Base-by-base conservation (phyloP, 441 rosid genomes). In the Euphorbia celastroides region DNA sequence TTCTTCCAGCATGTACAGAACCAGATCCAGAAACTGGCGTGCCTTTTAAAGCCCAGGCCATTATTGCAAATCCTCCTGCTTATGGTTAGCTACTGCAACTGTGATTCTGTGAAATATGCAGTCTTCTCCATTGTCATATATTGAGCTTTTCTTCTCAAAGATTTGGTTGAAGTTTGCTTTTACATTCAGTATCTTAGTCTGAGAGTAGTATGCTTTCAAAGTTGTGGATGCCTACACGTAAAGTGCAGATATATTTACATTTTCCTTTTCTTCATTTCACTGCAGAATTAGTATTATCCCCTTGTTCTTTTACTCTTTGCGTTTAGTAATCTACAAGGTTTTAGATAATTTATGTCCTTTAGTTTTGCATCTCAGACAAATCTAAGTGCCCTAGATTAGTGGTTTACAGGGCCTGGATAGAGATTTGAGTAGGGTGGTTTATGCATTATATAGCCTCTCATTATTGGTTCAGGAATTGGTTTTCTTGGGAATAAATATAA, bases 41-140 rank as follows among this genome's bases (percentile, higher is more conserved):
- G 59, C 76, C 86, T 69, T 94, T 92, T 76, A 82, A 82, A 89
- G 97, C 98, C 67, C 98, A 94, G 78, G 99, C 99, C 61, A 87
- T 94, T 60, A 92, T 94, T 68, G 97, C 99, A 75, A 94, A 94
- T 70, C 99, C 99, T 64, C 98, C 98, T 60, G 97, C 98, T 25
- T 94, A 92, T 77, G 96, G 96, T 89, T 65, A 80, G 88, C 69
- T 65, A 14, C 46, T 56, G 27, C 30, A 62, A 52, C 16, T 16
- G 19, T 20, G 56, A 42, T n/a, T n/a, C n/a, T n/a, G n/a, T n/a
- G n/a, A n/a, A 22, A 64, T 26, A 4, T 52, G 23, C 14, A 23
- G 50, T 59, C 51, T 38, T 26, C n/a, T 20, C 14, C 51, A 0
- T 36, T 44, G 5, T 28, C 22, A 17, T 14, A 20, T 56, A 1